phyloP scores from a whole-genome alignment of 768 basidiomycete species.

The Vararia minispora region DNA sequence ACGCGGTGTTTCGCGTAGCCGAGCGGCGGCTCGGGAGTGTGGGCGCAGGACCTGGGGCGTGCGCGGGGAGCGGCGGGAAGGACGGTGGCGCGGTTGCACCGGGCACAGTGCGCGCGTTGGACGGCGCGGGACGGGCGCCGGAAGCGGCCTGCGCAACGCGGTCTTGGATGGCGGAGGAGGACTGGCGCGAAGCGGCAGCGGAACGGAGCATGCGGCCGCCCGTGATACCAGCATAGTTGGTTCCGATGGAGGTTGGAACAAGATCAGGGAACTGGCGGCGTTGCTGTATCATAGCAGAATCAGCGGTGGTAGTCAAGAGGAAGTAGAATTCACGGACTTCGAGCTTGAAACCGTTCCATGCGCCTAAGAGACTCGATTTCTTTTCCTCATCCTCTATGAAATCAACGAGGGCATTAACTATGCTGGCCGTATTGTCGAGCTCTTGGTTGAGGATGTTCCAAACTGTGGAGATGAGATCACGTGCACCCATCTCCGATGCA shows the following conservation, averaged over 20 bases:
- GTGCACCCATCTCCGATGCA: constrained; percentile 63
- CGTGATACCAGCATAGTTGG: constrained; percentile 69
- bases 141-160: constrained; percentile 77
- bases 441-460: constrained; percentile 65
- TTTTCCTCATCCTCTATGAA: constrained; percentile 79
- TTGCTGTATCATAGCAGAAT: constrained; percentile 36
- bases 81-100: constrained; percentile 11
- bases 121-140: constrained; percentile 26
- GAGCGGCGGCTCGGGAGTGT: constrained; percentile 24
- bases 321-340: constrained; percentile 40
- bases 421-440: constrained; percentile 63
- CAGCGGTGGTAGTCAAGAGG: neutral
- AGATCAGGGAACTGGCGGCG: constrained; percentile 80
- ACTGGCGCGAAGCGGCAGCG: constrained; percentile 44
- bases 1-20: constrained; percentile 12
- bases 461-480: constrained; percentile 82
- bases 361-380: constrained; percentile 57
- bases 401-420: constrained; percentile 65
- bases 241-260: constrained; percentile 41
- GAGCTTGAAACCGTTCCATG: constrained; percentile 77
- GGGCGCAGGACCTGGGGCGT: constrained; percentile 17
- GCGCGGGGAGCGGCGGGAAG: constrained; percentile 23
- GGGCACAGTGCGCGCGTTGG: constrained; percentile 7
- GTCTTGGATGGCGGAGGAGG: constrained; percentile 69
- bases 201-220: constrained; percentile 72